These are phyloP conservation scores for Cercospora nicotianae DNA, from an alignment of 2,329 filamentous ascomycete species.

Conservation along the genomic window DNA sequence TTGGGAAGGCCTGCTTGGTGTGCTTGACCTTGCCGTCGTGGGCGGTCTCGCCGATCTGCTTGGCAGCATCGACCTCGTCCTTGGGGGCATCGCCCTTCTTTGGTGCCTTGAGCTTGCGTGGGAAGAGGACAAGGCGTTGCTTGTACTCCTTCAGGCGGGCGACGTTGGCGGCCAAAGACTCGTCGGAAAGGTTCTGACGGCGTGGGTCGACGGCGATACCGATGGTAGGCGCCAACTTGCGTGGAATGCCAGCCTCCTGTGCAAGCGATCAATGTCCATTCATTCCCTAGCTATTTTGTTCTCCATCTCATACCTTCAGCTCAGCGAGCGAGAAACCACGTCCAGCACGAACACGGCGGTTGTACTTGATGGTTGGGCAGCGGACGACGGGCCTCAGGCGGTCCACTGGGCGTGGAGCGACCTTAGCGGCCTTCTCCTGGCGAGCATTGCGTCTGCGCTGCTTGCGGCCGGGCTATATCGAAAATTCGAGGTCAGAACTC, in stretches of 20 bases:
- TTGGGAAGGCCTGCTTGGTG: conserved; percentile 63
- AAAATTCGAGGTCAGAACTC: conserved; percentile 36
- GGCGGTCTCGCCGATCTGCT: conserved; percentile 50
- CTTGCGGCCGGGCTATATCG: conserved; percentile 86
- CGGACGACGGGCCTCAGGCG: conserved; percentile 93
- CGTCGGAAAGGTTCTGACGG: conserved; percentile 95
- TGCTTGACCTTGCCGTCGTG: conserved; percentile 47
- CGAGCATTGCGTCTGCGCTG: conserved; percentile 86
- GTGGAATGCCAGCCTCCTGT: conserved; percentile 91
- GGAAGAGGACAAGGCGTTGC: conserved; percentile 94
- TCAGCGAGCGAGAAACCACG: conserved; percentile 97
- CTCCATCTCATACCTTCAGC: conserved; percentile 74
- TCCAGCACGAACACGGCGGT: conserved; percentile 93
- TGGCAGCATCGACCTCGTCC: conserved; percentile 74
- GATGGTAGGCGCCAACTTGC: conserved; percentile 91
- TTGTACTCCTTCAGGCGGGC: conserved; percentile 98
- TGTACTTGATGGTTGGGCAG: conserved; percentile 97
- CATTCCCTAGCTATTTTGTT: background rate
- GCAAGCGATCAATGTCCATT: conserved; percentile 25
- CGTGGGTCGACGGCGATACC: conserved; percentile 96
- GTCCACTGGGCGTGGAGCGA: conserved; percentile 96
- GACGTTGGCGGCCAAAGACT: conserved; percentile 92
- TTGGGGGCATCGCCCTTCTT: conserved; percentile 89
- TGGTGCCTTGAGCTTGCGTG: conserved; percentile 87
- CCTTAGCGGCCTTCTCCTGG: conserved; percentile 88